Conservation (phyloP, 192 early-diverging fungal genomes). For the Lunasporangiospora selenospora region DNA sequence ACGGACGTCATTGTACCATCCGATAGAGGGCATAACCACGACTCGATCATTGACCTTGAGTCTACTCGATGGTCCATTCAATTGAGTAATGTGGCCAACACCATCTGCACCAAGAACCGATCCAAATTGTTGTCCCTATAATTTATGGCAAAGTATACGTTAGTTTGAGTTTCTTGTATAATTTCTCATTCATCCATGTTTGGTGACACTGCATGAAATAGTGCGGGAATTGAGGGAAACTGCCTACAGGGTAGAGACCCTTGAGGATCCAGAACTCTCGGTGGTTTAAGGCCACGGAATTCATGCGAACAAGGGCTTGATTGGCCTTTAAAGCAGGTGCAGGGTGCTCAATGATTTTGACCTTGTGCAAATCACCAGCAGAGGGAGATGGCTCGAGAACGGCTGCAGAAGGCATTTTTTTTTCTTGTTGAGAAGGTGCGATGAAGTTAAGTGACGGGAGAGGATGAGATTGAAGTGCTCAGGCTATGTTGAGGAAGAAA, state of each 20-base stretch:
- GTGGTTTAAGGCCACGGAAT: slow-evolving; percentile 4
- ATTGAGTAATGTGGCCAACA: slow-evolving; percentile 40
- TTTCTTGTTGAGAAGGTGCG: no score
- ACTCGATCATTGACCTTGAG: slow-evolving; percentile 30
- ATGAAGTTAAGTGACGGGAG: no score
- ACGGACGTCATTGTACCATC: slow-evolving; percentile 54
- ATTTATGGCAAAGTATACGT: no score
- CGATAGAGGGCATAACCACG: slow-evolving; percentile 53
- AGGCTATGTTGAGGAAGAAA: no score
- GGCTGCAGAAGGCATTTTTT: no score
- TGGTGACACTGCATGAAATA: slow-evolving; percentile 10
- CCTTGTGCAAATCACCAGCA: no score
- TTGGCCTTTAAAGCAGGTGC: no score
- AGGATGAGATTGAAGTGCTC: no score
- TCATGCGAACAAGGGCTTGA: not conserved
- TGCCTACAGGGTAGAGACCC: slow-evolving; percentile 50
- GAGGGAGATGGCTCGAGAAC: no score
- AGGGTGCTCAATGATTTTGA: no score
- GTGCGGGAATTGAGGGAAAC: not conserved
- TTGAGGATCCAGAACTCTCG: slow-evolving; percentile 28
- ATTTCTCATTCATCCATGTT: not conserved
- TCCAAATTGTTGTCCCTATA: slow-evolving; percentile 34
- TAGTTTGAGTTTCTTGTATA: no score
- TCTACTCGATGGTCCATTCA: slow-evolving; percentile 11
- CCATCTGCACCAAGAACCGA: slow-evolving; percentile 61